A percentile compares a stretch with the other conserved stretches of the same genome.
Evolutionary conservation across 148 eudicot species (phyloP).

Genomic region (Heliosperma pusillum): DNA sequence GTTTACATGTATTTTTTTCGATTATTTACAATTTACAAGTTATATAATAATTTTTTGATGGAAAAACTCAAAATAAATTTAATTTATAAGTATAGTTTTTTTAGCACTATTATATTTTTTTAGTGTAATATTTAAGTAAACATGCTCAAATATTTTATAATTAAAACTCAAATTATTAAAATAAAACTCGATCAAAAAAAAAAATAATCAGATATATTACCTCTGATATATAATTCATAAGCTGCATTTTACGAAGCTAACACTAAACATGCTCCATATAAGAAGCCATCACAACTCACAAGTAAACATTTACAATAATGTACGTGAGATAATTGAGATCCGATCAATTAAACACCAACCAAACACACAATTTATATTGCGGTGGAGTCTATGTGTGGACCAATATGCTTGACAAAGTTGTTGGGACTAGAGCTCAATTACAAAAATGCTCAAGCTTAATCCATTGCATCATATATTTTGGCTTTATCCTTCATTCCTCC

Average conservation of each 20-base stretch:
- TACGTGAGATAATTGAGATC: slow-evolving; percentile 1
- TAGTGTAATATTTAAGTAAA: too few species aligned
- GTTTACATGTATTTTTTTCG: too few species aligned
- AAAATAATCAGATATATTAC: too few species aligned
- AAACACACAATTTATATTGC: slow-evolving; percentile 2
- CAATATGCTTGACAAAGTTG: not conserved
- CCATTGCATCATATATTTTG: not conserved
- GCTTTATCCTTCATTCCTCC: slow-evolving; percentile 20
- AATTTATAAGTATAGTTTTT: too few species aligned
- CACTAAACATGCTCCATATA: not conserved
- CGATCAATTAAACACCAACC: slow-evolving; percentile 13
- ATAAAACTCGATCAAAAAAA: too few species aligned
- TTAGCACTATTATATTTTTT: too few species aligned
- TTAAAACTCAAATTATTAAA: too few species aligned
- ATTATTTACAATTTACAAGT: too few species aligned
- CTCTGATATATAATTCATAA: too few species aligned
- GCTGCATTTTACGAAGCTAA: not conserved
- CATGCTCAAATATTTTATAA: too few species aligned
- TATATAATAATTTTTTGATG: too few species aligned
- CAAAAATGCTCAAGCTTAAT: slow-evolving; percentile 23
- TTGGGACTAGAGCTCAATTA: not conserved
- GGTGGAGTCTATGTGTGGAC: not conserved
- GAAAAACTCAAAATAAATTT: too few species aligned
- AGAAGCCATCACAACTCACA: not conserved
- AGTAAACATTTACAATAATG: slow-evolving; percentile 11